Base-by-base conservation (phyloP, 441 rosid species). In the Adansonia rubrostipa region DNA sequence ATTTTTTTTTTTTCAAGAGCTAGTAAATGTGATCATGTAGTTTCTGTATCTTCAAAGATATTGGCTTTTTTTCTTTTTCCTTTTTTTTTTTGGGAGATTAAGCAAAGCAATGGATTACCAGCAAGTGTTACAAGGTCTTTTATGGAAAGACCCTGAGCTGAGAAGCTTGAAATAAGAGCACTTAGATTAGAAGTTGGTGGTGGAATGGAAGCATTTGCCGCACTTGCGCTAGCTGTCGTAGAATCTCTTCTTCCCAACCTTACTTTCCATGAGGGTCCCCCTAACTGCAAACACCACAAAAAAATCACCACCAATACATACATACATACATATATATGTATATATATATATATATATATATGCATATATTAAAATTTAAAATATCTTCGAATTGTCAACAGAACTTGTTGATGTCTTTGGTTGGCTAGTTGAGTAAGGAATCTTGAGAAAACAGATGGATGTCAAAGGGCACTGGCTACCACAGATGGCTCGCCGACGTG, bases 261-360 rank as follows among this genome's bases (percentile, higher is more conserved):
- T 36, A 83, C 84, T 20, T 65, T 47, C 84, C 87, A 85, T 2
- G 78, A 76, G 56, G 84, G 86, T 36, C 82, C 86, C 54, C 86
- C 86, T 42, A 85, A 62, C 88, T 81, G 84, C 76, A 80, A 57
- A 68, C 72, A 11, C 48, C 20, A 66, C 50, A 60, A 68, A 74
- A 8, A 20, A 50, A 8, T 9, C 36, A 20, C 22, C 28, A 58
- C 9, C 28, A 56, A 6, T 1, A 17, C 0, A 19, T 6, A 57
- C 0, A 42, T 42, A 33, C 4, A 33, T 33, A 57, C 0, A 42
- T 42, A 33, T 1, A 33, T 33, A 33, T 33, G 3, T 33, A 33
- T 33, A 28, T 28, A 33, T 33, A 33, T 33, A 33, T 33, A 28
- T 28, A 28, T 28, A 28, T 28, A 28, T 28, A 28, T 33, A 33